A percentile compares a stretch with the other conserved stretches of the same genome.
Conservation (phyloP, 257 asterid genomes). For the Gentiana straminea region DNA sequence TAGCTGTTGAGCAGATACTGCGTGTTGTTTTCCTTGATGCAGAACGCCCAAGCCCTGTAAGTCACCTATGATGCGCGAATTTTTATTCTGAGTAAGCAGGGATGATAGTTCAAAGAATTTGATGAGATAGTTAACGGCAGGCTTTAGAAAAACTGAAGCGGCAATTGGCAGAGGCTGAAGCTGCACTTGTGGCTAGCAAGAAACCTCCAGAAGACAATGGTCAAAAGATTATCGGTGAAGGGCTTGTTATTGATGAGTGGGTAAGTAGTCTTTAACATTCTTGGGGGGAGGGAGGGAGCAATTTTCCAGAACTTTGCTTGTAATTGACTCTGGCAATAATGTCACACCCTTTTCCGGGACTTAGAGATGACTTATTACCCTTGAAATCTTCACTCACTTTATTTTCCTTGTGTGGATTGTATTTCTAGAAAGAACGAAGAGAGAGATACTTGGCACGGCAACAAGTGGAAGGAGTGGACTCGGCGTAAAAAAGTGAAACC, state of each 20-base stretch:
- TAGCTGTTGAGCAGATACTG: slow-evolving; percentile 80
- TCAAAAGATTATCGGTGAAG: slow-evolving; percentile 76
- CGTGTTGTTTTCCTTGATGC: slow-evolving; percentile 76
- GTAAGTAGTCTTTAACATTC: slow-evolving; percentile 17
- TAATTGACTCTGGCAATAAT: too few species aligned
- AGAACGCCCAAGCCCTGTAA: slow-evolving; percentile 73
- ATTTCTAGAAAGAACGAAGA: slow-evolving; percentile 82
- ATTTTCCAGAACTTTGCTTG: not conserved
- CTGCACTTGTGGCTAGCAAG: slow-evolving; percentile 74
- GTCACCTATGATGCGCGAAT: slow-evolving; percentile 14
- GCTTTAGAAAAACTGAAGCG: slow-evolving; percentile 70
- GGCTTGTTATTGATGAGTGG: slow-evolving; percentile 94
- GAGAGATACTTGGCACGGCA: slow-evolving; percentile 92
- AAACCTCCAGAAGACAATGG: slow-evolving; percentile 68
- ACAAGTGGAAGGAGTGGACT: slow-evolving; percentile 73
- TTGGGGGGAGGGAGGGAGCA: slow-evolving; percentile 7
- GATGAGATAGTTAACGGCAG: slow-evolving; percentile 19
- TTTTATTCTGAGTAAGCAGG: not conserved
- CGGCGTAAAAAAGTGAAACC: slow-evolving; percentile 25
- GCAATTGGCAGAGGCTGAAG: slow-evolving; percentile 79
- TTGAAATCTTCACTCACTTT: not conserved
- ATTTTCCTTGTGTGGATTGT: not conserved
- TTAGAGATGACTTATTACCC: too few species aligned
- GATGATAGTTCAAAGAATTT: not conserved
- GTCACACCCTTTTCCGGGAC: too few species aligned